Base-by-base conservation (phyloP, 345 rosid genomes). In the Brassica rapa region DNA sequence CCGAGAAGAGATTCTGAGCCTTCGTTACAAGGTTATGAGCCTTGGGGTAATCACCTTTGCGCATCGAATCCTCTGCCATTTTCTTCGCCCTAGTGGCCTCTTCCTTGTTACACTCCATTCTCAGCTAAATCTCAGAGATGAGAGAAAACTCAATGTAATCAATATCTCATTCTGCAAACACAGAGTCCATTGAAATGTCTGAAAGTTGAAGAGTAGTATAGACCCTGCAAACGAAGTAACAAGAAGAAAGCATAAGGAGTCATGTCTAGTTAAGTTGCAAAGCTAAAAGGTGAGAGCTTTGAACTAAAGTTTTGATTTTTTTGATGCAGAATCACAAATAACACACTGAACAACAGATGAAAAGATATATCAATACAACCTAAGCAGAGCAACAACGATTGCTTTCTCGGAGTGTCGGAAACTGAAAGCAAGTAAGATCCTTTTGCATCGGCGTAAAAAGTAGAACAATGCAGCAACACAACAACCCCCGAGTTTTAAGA, bases 81-180 rank as follows among this genome's bases (percentile, higher is more conserved):
- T 77, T 69, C 79, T 80, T 89, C 10, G 91, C 93, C 78, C 91
- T 87, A 24, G 76, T 9, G 62, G 98, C 98, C 87, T 94, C 98
- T 66, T 92, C 97, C 84, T 88, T 94, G 83, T 89, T 89, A 82
- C 92, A 89, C 37, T 94, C 98, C 98, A 94, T 90, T 19, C 43
- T 21, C 4, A 59, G 56, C 69, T 72, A 56, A 57, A 41, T 1
- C 33, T 60, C 21, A 41, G 19, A 35, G 30, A 25, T 30, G 7
- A 15, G 4, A 12, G 51, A 61, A 69, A 73, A 64, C 23, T 29
- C 14, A 29, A 33, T 0, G 10, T 35, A 71, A 65, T 29, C 21
- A 46, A 4, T 51, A 51, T 15, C 19, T 49, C 56, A 49, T 49
- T 49, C 59, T 53, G 59, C 59, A 53, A 53, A 53, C 21, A 15